Base-by-base conservation (phyloP, 179 eudicot genomes). In the Gypsophila paniculata region DNA sequence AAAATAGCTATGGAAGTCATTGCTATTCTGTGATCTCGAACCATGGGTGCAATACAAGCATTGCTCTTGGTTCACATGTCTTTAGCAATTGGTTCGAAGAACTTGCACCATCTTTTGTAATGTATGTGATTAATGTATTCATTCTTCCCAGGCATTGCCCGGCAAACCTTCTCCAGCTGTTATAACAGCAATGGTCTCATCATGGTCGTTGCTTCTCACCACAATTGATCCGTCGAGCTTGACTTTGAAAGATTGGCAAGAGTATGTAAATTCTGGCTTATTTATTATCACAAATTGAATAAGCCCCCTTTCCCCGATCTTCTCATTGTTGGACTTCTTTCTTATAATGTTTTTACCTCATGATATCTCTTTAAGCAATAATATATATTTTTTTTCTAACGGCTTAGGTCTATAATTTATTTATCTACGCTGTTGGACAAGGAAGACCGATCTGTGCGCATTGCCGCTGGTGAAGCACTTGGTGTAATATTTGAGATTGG, bases 191-290 rank as follows among this genome's bases (percentile, higher is more conserved):
- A 85, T 82, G 82, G 90, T 94, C 36, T 88, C 96, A 61, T 84
- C 99, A 15, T 94, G 99, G 99, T 79, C 99, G 14, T 91, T 94
- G 76, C 96, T 94, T 60, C 91, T 94, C 62, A 89, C 97, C 17
- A 84, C 97, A 15, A 61, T 81, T 65, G 83, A 87, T 75, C 74
- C 85, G 3, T 65, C 90, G 86, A 80, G 85, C n/a, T 69, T 89
- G 71, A 77, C 82, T 66, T 76, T 85, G 29, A 91, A 83, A 77
- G 81, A 70, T 70, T 89, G 96, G 97, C 90, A 85, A 80, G 94
- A 86, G 99, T 94, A 75, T 71, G 97, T 84, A 42, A 34, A 21
- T 5, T n/a, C n/a, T n/a, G n/a, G n/a, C n/a, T n/a, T n/a, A n/a
- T n/a, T n/a, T n/a, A n/a, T n/a, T n/a, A n/a, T n/a, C n/a, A n/a